These are phyloP conservation scores for Metschnikowia hibisci DNA, from an alignment of 805 yeast species.

Conservation along the genomic window DNA sequence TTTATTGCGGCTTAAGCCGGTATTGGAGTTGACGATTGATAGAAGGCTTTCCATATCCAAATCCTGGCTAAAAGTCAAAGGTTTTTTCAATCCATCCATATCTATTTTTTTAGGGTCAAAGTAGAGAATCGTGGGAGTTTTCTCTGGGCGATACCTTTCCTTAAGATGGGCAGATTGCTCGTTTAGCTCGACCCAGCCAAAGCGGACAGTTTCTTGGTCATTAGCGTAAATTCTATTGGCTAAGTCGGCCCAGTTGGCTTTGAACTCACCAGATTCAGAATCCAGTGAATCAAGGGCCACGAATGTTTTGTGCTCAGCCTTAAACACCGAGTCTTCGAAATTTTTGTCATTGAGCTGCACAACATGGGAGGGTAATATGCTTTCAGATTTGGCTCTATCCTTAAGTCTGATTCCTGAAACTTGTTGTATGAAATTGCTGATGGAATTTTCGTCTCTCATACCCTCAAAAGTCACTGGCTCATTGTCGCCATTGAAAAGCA, in stretches of 20 bases:
- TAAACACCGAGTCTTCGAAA: conserved; percentile 40
- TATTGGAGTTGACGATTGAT: conserved; percentile 25
- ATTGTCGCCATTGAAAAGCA: conserved; percentile 49
- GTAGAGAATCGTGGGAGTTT: conserved; percentile 54
- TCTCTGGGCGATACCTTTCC: conserved; percentile 35
- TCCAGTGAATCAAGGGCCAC: conserved; percentile 28
- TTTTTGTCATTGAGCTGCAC: conserved; percentile 20
- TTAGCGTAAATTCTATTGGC: conserved; percentile 45
- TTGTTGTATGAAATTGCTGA: conserved; percentile 50
- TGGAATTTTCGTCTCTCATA: conserved; percentile 45
- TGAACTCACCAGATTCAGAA: conserved; percentile 26
- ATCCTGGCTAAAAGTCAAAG: conserved; percentile 26
- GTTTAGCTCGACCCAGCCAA: conserved; percentile 31
- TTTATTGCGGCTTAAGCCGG: conserved; percentile 27
- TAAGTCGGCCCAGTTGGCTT: conserved; percentile 48
- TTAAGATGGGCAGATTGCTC: conserved; percentile 13
- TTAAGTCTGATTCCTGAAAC: conserved; percentile 26
- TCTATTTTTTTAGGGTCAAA: conserved; percentile 31
- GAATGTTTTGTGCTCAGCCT: conserved; percentile 28
- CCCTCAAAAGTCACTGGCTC: conserved; percentile 58
- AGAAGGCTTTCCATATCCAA: conserved; percentile 21
- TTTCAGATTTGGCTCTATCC: conserved; percentile 6
- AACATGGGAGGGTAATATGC: conserved; percentile 6
- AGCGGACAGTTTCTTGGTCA: conserved; percentile 34
- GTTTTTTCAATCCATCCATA: conserved; percentile 24